Conservation (phyloP, 805 yeast genomes). For the Kuraishia capsulata region DNA sequence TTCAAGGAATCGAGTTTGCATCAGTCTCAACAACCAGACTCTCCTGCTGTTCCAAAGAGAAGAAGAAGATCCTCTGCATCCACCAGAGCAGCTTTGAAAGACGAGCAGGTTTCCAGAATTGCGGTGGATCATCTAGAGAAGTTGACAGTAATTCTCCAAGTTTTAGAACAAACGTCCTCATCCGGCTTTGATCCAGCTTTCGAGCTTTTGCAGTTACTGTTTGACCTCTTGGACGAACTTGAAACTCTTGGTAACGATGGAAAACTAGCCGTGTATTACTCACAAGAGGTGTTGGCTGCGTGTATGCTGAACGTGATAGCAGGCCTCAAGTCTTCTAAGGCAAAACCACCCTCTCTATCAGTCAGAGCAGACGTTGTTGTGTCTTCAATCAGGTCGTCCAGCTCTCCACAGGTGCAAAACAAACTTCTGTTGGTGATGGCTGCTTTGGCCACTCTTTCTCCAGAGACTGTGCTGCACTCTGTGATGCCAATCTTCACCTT, state of each 20-base stretch:
- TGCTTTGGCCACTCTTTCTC: slow-evolving; percentile 78
- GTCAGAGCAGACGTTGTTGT: slow-evolving; percentile 87
- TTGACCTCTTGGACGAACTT: slow-evolving; percentile 60
- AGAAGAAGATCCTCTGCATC: slow-evolving; percentile 77
- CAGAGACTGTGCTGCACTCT: slow-evolving; percentile 86
- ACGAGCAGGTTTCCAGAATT: slow-evolving; percentile 59
- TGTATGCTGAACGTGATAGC: slow-evolving; percentile 70
- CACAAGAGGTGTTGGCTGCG: slow-evolving; percentile 84
- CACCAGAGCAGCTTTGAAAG: slow-evolving; percentile 65
- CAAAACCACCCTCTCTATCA: slow-evolving; percentile 34
- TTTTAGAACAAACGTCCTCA: slow-evolving; percentile 46
- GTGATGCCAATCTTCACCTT: slow-evolving; percentile 99
- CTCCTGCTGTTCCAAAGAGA: slow-evolving; percentile 54
- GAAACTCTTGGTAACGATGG: slow-evolving; percentile 88
- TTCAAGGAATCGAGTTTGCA: slow-evolving; percentile 36
- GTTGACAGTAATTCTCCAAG: slow-evolving; percentile 70
- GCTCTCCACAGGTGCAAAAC: slow-evolving; percentile 93
- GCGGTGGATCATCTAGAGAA: slow-evolving; percentile 76
- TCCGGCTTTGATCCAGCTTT: slow-evolving; percentile 15
- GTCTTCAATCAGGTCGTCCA: slow-evolving; percentile 79
- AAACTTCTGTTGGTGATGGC: slow-evolving; percentile 77
- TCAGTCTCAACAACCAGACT: slow-evolving; percentile 9
- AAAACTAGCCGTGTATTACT: slow-evolving; percentile 80
- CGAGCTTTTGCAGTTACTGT: slow-evolving; percentile 30
- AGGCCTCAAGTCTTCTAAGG: slow-evolving; percentile 32